phyloP scores from a whole-genome alignment of 352 stramenopile species.

The Aphanomyces cochlioides region DNA sequence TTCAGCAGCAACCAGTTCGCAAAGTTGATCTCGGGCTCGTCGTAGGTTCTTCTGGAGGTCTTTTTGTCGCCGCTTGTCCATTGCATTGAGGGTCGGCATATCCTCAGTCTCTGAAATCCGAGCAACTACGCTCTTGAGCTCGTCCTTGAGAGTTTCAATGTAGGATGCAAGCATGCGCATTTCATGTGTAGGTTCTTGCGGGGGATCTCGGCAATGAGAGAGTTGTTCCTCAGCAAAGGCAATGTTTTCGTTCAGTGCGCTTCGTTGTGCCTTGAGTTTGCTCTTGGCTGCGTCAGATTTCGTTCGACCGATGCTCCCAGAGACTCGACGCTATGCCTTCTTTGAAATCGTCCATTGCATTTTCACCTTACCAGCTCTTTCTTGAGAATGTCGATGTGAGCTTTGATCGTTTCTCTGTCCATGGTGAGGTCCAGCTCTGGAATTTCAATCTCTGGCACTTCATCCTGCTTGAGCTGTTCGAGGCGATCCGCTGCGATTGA shows the following conservation, averaged over 20 bases:
- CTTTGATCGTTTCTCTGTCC: not conserved
- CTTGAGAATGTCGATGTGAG: slow-evolving; percentile 19
- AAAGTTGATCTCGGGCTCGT: slow-evolving; percentile 18
- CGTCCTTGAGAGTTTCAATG: slow-evolving; percentile 19
- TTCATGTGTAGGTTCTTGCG: not conserved
- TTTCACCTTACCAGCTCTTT: slow-evolving; percentile 18
- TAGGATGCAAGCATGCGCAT: slow-evolving; percentile 12
- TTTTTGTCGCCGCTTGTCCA: slow-evolving; percentile 14
- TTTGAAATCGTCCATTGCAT: not conserved
- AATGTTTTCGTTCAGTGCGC: not conserved
- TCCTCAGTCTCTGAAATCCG: slow-evolving; percentile 10
- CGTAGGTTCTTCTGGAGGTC: slow-evolving; percentile 28
- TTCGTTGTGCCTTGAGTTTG: slow-evolving; percentile 22
- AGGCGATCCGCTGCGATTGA: not conserved
- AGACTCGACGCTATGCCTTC: slow-evolving; percentile 7
- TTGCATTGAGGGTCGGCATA: slow-evolving; percentile 1
- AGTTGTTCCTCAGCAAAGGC: no score
- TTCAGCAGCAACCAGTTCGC: not conserved
- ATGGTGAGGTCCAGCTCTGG: not conserved
- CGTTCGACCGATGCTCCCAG: not conserved
- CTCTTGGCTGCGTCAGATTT: not conserved
- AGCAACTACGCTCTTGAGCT: slow-evolving; percentile 1
- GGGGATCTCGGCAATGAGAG: not conserved
- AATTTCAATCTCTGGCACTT: not conserved
- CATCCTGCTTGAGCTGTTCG: not conserved